Evolutionary conservation across 768 basidiomycete genomes (phyloP), one percentile per base, ranked within the genome.

Genomic region (Phaeotremella fagi): DNA sequence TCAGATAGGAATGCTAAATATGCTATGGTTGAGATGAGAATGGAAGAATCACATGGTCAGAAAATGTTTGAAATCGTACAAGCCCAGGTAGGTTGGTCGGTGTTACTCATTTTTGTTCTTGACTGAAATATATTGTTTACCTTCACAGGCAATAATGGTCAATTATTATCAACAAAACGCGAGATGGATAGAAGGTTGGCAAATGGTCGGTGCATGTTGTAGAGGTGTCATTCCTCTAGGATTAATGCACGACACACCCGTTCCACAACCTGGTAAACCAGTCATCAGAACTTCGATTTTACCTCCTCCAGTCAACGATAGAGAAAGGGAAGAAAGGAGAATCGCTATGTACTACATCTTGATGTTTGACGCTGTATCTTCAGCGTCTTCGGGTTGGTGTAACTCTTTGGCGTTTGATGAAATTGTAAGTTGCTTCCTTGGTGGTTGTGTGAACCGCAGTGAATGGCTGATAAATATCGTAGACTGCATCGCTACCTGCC

Each of bases 101-200:
- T 15, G 6, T 5, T 23, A 7, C 4, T n/a, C 5, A 45, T 16
- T n/a, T 3, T 24, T 14, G n/a, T 12, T n/a, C 37, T 52, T 54
- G 45, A 54, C 24, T n/a, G 22, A 24, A 26, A 18, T 55, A 18
- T 47, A 45, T 60, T 18, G 15, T 6, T 18, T n/a, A 26, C 18
- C 23, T 23, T 24, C 26, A 52, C 37, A 50, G 49, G 31, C 52
- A 2, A 33, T 54, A 2, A 22, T 46, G 15, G 42, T 46, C 3
- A 50, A 58, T 45, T 60, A 60, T 41, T 52, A 55, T 27, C 59
- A 64, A 27, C 49, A 47, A 20, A 45, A 63, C 43, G 61, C 54
- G 16, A 57, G 59, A 29, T 71, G 70, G 70, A 54, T 67, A 2
- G 66, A 71, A 27, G 70, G 70, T 12, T 71, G 64, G 62, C 54